phyloP scores from a whole-genome alignment of 306 rosid species.

The Acacia crassicarpa region DNA sequence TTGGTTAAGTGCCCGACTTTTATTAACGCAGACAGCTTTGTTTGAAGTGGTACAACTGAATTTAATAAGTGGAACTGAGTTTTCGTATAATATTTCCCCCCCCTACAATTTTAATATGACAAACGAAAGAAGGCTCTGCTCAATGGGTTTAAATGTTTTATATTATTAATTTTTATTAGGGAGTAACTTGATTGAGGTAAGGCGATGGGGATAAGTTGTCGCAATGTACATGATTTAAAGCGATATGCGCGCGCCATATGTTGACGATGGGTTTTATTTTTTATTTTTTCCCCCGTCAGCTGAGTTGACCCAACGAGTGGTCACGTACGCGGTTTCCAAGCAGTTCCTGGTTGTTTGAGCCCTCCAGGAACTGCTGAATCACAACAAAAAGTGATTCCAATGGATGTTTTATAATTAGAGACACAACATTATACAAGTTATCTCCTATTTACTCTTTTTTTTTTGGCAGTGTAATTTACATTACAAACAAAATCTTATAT shows the following conservation, averaged over 20 bases:
- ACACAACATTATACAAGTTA: no score
- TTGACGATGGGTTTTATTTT: not conserved
- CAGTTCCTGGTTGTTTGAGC: not conserved
- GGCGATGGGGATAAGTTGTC: not conserved
- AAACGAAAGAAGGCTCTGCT: no score
- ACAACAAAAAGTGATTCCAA: no score
- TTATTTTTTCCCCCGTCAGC: not conserved
- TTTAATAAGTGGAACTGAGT: not conserved
- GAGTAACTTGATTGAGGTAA: not conserved
- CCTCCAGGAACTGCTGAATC: no score
- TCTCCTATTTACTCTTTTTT: not conserved
- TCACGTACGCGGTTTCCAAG: not conserved
- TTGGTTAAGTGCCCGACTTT: not conserved
- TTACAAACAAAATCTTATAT: no score
- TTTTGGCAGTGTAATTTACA: no score
- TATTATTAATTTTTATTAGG: not conserved
- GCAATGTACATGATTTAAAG: not conserved
- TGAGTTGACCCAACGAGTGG: not conserved
- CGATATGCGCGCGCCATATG: no score
- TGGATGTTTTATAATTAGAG: no score
- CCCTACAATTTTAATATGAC: no score
- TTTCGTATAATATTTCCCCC: no score
- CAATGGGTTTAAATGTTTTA: no score
- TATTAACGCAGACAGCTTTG: not conserved
- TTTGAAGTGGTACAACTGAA: not conserved